Evolutionary conservation across 2,329 filamentous ascomycete genomes (phyloP).

Genomic region (Juglanconis sp.): DNA sequence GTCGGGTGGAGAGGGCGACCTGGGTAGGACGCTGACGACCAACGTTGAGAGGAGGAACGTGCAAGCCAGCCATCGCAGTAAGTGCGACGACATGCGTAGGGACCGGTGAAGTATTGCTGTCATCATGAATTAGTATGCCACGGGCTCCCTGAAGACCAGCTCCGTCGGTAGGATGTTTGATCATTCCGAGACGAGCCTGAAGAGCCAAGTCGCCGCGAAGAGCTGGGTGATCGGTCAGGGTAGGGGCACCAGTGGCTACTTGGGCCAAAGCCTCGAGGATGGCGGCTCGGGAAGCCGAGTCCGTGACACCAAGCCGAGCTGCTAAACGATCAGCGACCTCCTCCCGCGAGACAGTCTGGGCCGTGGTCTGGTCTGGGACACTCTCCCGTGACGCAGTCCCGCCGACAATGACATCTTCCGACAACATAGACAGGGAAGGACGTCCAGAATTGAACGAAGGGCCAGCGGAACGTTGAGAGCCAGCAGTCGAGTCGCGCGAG

Average conservation of each 20-base stretch:
- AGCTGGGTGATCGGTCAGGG: conserved; percentile 6
- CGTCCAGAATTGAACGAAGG: not conserved
- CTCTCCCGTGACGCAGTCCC: not conserved
- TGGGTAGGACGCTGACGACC: conserved; percentile 1
- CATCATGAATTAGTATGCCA: not conserved
- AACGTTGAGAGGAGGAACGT: not conserved
- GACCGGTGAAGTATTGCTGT: not conserved
- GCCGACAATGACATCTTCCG: not conserved
- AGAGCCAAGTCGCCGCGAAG: not conserved
- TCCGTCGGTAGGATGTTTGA: not conserved
- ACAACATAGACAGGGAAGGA: not conserved
- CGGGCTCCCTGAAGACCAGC: not conserved
- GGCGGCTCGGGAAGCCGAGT: not conserved
- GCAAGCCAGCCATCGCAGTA: not conserved
- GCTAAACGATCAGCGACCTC: not conserved
- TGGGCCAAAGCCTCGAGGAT: not conserved
- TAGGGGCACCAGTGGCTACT: not conserved
- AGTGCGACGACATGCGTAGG: not conserved
- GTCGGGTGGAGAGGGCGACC: not conserved
- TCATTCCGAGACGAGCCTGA: not conserved
- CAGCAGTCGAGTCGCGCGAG: not conserved
- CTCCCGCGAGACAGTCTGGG: not conserved
- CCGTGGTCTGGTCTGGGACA: not conserved
- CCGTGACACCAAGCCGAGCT: not conserved
- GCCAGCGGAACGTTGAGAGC: not conserved